Percentiles rank a stretch among this genome's conserved stretches.
Conservation (phyloP, 352 stramenopile genomes). For the Phytophthora meadii region DNA sequence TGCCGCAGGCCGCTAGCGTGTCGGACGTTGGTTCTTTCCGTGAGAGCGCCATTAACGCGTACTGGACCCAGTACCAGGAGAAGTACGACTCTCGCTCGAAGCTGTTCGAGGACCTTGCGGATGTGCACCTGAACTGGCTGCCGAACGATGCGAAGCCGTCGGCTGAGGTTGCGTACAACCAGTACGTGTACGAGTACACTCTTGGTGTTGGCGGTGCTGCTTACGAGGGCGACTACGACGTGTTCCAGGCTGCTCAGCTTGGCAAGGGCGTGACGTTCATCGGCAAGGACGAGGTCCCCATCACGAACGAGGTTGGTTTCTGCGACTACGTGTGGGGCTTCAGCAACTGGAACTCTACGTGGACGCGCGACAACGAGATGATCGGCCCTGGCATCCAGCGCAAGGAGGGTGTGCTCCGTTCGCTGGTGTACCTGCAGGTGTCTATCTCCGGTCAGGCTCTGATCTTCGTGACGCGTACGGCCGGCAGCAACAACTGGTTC, state of each 20-base stretch:
- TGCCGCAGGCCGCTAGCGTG: constrained; percentile 46
- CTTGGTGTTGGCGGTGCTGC: constrained; percentile 33
- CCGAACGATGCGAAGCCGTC: constrained; percentile 47
- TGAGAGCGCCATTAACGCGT: constrained; percentile 42
- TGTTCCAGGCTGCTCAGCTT: constrained; percentile 51
- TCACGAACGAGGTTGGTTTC: constrained; percentile 73
- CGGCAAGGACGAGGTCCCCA: constrained; percentile 59
- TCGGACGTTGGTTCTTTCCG: constrained; percentile 54
- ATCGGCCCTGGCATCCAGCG: constrained; percentile 70
- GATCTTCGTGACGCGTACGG: constrained; percentile 80
- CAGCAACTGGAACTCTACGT: constrained; percentile 78
- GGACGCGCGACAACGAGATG: constrained; percentile 65
- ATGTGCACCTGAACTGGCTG: constrained; percentile 64
- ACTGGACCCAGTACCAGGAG: constrained; percentile 49
- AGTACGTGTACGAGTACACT: constrained; percentile 72
- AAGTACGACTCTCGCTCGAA: constrained; percentile 61
- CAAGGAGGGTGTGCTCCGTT: constrained; percentile 73
- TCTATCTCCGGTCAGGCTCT: constrained; percentile 78
- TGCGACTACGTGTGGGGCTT: constrained; percentile 74
- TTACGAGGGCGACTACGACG: constrained; percentile 47
- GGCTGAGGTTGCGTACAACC: constrained; percentile 53
- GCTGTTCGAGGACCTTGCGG: constrained; percentile 63
- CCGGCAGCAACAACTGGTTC: constrained; percentile 80
- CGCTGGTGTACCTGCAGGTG: constrained; percentile 76
- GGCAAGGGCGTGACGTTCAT: constrained; percentile 63